These are phyloP conservation scores for Cotoneaster glaucophyllus DNA, from an alignment of 306 rosid species.

Conservation along the genomic window DNA sequence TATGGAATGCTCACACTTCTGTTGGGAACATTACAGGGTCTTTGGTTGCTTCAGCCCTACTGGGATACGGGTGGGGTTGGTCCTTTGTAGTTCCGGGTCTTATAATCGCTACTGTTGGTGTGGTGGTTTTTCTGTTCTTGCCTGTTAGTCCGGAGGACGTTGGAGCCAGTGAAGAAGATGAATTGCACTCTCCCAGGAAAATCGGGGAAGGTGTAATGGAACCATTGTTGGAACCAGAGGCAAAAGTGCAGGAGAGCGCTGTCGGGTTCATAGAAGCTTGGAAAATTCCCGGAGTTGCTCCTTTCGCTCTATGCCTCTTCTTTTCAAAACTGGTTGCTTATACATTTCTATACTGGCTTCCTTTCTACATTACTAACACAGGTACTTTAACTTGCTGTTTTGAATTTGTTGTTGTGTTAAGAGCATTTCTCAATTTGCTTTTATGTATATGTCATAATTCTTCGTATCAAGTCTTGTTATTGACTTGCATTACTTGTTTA, in stretches of 20 bases:
- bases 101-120: slow-evolving; percentile 50
- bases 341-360: slow-evolving; percentile 98
- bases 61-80: slow-evolving; percentile 98
- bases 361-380: slow-evolving; percentile 88
- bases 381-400: slow-evolving; percentile 34
- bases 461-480: background rate
- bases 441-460: background rate
- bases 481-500: background rate
- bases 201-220: slow-evolving; percentile 38
- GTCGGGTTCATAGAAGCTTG: slow-evolving; percentile 95
- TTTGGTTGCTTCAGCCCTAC: slow-evolving; percentile 72
- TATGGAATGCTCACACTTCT: slow-evolving; percentile 99
- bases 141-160: slow-evolving; percentile 68
- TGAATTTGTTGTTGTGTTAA: background rate
- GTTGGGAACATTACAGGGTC: slow-evolving; percentile 92
- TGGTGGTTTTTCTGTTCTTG: slow-evolving; percentile 58
- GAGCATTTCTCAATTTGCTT: background rate
- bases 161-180: slow-evolving; percentile 59
- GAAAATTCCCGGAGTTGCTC: slow-evolving; percentile 97
- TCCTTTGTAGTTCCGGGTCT: slow-evolving; percentile 82
- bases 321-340: slow-evolving; percentile 98
- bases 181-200: slow-evolving; percentile 44
- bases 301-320: slow-evolving; percentile 91
- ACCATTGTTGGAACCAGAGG: slow-evolving; percentile 46
- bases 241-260: slow-evolving; percentile 35